Evolutionary conservation across 495 filamentous ascomycete genomes (phyloP).

Genomic region (Tuber calosporum): DNA sequence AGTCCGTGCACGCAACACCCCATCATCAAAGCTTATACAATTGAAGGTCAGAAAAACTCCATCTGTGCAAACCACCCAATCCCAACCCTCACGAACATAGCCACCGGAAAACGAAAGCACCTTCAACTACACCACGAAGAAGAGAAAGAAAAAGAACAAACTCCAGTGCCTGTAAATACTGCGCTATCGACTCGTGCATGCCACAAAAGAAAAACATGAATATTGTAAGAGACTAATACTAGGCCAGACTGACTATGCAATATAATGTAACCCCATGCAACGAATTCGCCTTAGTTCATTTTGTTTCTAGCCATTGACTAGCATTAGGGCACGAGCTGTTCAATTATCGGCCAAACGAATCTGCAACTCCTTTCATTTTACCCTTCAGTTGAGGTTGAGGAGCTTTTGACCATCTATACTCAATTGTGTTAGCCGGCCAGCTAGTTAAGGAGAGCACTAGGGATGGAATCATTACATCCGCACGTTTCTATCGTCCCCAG

Average conservation of each 20-base stretch:
- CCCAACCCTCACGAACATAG: not conserved
- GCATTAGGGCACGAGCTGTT: slow-evolving; percentile 7
- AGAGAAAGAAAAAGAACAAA: not conserved
- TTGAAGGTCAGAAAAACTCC: slow-evolving; percentile 5
- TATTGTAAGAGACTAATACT: slow-evolving; percentile 1
- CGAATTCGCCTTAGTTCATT: not conserved
- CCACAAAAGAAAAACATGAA: slow-evolving; percentile 5
- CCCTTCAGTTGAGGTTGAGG: slow-evolving; percentile 37
- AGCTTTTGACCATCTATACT: slow-evolving; percentile 40
- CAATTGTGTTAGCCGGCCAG: slow-evolving; percentile 10
- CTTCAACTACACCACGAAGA: not conserved
- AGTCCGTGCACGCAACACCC: not conserved
- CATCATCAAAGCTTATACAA: slow-evolving; percentile 1
- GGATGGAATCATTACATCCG: slow-evolving; percentile 61
- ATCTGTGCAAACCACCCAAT: not conserved
- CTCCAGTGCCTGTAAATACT: slow-evolving; percentile 5
- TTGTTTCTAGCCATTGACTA: not conserved
- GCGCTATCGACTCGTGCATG: slow-evolving; percentile 6
- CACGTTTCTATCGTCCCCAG: slow-evolving; percentile 78
- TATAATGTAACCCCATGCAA: slow-evolving; percentile 5
- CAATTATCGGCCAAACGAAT: slow-evolving; percentile 28
- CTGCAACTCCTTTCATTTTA: slow-evolving; percentile 39
- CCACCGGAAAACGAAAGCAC: not conserved
- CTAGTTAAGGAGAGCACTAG: not conserved
- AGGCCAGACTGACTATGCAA: slow-evolving; percentile 1